These are phyloP conservation scores for Rhytidiadelphus loreus DNA, from an alignment of 225 moss, liverwort and hornwort genomes.

Conservation along the genomic window DNA sequence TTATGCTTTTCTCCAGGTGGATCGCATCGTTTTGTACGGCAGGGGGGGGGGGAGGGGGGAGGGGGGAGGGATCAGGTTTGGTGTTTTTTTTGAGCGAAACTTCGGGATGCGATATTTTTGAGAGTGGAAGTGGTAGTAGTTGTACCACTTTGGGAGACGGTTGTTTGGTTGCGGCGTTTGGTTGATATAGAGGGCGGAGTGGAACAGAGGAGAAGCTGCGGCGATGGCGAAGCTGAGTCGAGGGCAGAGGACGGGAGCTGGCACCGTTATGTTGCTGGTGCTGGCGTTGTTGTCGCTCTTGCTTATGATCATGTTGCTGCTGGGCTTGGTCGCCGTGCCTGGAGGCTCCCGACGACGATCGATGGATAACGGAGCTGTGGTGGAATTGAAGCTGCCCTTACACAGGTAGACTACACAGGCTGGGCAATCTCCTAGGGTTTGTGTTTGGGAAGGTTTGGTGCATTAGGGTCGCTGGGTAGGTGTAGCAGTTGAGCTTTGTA, in stretches of 20 bases:
- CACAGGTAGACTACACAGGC: background rate
- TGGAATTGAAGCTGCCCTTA: conserved; percentile 40
- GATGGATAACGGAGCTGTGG: conserved; percentile 28
- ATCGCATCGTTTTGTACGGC: background rate
- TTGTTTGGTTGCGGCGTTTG: background rate
- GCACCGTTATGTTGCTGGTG: conserved; percentile 32
- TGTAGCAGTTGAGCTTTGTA: background rate
- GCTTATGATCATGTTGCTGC: conserved; percentile 33
- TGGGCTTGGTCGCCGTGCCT: conserved; percentile 46
- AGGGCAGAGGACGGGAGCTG: conserved; percentile 33
- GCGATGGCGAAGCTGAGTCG: conserved; percentile 45
- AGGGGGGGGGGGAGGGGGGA: no score
- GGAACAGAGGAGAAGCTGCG: background rate
- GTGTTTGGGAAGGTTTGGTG: background rate
- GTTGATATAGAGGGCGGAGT: background rate
- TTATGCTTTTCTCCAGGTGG: background rate
- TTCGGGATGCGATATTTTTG: background rate
- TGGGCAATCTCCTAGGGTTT: background rate
- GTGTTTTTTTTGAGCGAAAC: background rate
- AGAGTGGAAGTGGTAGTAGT: background rate
- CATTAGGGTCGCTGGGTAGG: background rate
- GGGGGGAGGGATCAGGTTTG: no score
- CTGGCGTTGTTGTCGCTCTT: conserved; percentile 32
- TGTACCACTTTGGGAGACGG: background rate
- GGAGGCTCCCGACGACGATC: background rate